Evolutionary conservation across 148 eudicot genomes (phyloP), one percentile per base, ranked within the genome.

Genomic region (Linanthus parryae): DNA sequence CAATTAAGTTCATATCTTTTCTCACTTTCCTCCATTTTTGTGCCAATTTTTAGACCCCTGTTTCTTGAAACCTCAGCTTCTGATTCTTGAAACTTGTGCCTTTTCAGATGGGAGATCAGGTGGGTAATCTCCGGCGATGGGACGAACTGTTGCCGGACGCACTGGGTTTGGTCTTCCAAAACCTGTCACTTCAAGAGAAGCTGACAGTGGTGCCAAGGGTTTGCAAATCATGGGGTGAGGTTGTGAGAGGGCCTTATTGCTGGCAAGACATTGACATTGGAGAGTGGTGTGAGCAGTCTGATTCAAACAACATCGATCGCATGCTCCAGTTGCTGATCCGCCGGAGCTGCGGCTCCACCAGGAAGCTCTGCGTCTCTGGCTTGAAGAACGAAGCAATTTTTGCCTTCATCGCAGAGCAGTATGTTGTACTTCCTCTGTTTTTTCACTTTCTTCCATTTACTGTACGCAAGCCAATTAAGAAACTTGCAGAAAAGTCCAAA

Each of bases 181-280:
- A 78, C 19, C 64, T 84, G 0, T 46, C 77, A 0, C 74, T 84
- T 17, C 64, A 80, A 48, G 84, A 84, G 36, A 63, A 46, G 15
- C 42, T 84, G 0, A 71, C 79, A 34, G 87, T 84, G 52, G 68
- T 84, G 47, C 87, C 94, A 3, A 64, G 75, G 57, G 94, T 84
- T 24, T 84, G 94, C 63, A 80, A 78, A 62, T 64, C 94, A 12
- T 84, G 94, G 94, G 52, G 58, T 42, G 78, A 63, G 70, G 84
- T 73, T 24, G 82, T 73, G 15, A 72, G 41, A 24, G 94, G 82
- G n/a, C 87, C 87, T 56, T 84, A 80, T 59, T 84, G 84, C 58
- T 84, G 94, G 94, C 94, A 77, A 68, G 79, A 65, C 41, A 77
- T 84, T 8, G 82, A 84, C 64, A 70, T 84, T 67, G 84, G 73